Evolutionary conservation across 1,284 basidiomycete species (phyloP), one percentile per base, ranked within the genome.

Genomic region (Hymenochaete sp.): DNA sequence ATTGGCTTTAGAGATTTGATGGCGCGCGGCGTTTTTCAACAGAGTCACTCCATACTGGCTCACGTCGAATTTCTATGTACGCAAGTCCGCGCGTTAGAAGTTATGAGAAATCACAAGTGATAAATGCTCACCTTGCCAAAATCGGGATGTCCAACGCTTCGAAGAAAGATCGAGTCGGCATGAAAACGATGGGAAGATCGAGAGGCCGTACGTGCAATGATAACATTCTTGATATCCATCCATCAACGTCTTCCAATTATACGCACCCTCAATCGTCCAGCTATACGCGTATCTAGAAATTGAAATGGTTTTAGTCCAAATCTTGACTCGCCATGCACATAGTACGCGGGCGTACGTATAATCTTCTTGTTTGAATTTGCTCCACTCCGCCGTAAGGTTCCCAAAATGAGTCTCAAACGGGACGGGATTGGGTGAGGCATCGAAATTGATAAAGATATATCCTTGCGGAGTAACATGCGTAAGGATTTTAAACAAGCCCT

Each of bases 191-290:
- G 29, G 25, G 9, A 25, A 18, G 9, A 22, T 7, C 21, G 14
- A 10, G 21, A 25, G n/a, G n/a, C n/a, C 49, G 43, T 36, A 51
- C 26, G 41, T 44, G 47, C 56, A 57, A 26, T 57, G 54, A 36
- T 56, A 56, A 45, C 56, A 57, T 35, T 57, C 56, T 43, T 59
- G 55, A 44, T 58, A 59, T 4, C 56, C 56, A 39, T 59, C 57
- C 51, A 53, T 57, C 11, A 58, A 43, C 1, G 54, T 45, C 26
- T 53, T 53, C 52, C 52, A 53, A 40, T 53, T 53, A 33, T 47
- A 49, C 41, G 51, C 41, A 11, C 52, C 52, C 40, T 31, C 25
- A 13, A 38, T 36, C 40, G 37, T 8, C 7, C 47, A 31, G 16
- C 33, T 28, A 39, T 44, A 48, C 21, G 25, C 38, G 4, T 37